These are phyloP conservation scores for Funneliformis mosseae DNA, from an alignment of 192 early-diverging fungal genomes.

Conservation along the genomic window DNA sequence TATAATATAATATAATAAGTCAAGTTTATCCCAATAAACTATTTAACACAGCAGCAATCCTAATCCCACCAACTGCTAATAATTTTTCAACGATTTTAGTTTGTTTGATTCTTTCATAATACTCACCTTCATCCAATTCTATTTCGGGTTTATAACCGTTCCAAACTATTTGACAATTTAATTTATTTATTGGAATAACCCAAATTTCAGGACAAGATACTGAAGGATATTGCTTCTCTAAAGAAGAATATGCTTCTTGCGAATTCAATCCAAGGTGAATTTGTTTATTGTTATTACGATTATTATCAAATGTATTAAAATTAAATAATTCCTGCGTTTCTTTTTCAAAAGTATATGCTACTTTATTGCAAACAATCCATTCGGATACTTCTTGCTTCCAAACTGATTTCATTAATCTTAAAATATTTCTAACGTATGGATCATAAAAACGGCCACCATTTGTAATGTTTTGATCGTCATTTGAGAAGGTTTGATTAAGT, in stretches of 20 bases:
- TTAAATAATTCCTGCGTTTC: neutral
- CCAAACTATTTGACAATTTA: constrained; percentile 47
- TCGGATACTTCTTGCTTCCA: neutral
- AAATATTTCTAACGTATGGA: constrained; percentile 3
- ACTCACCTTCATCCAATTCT: constrained; percentile 42
- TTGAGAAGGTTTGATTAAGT: neutral
- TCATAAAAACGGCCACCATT: constrained; percentile 6
- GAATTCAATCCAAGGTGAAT: neutral
- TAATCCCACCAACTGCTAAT: constrained; percentile 43
- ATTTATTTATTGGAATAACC: constrained; percentile 38
- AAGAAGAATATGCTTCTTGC: neutral
- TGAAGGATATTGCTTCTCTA: constrained; percentile 17
- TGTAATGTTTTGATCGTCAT: neutral
- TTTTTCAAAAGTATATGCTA: neutral
- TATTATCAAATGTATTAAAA: neutral
- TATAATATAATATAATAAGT: no score
- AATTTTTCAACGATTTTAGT: constrained; percentile 39
- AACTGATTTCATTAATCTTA: neutral
- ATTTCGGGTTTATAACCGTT: constrained; percentile 38
- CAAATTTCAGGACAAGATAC: constrained; percentile 45
- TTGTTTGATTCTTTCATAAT: constrained; percentile 39
- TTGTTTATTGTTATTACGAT: neutral
- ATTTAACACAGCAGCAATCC: constrained; percentile 51
- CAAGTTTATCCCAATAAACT: neutral
- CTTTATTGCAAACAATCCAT: constrained; percentile 2